These are phyloP conservation scores for Russula dissimulans DNA, from an alignment of 768 basidiomycete genomes.

Conservation along the genomic window DNA sequence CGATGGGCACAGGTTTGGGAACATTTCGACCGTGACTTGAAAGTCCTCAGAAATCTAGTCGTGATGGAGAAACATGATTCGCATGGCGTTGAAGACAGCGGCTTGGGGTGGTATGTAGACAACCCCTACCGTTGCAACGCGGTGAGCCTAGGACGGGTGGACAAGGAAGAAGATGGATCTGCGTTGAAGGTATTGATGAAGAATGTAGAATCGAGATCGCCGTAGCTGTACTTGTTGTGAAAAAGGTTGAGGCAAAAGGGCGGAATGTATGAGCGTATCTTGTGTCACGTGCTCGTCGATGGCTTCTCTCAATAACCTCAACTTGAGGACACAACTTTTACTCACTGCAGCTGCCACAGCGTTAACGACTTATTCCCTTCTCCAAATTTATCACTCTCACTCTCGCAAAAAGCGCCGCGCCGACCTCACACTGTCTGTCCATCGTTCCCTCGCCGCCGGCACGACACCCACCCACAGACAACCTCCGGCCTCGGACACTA, in stretches of 20 bases:
- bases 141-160: not conserved
- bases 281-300: slow-evolving; percentile 1
- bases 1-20: slow-evolving; percentile 9
- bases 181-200: not conserved
- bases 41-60: not conserved
- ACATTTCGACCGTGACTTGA: not conserved
- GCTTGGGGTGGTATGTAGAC: not conserved
- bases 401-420: slow-evolving; percentile 39
- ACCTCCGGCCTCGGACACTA: not conserved
- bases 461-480: not conserved
- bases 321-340: slow-evolving; percentile 47
- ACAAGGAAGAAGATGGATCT: not conserved
- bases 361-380: slow-evolving; percentile 44
- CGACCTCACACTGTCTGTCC: slow-evolving; percentile 48
- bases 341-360: slow-evolving; percentile 59
- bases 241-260: not conserved
- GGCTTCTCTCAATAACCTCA: slow-evolving; percentile 13
- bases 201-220: not conserved
- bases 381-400: slow-evolving; percentile 51
- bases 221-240: not conserved
- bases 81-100: not conserved
- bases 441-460: slow-evolving; percentile 35
- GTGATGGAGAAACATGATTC: slow-evolving; percentile 8
- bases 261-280: not conserved
- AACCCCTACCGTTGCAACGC: not conserved